Conservation (phyloP, 2,329 filamentous ascomycete genomes). For the Penicillium griseofulvum region DNA sequence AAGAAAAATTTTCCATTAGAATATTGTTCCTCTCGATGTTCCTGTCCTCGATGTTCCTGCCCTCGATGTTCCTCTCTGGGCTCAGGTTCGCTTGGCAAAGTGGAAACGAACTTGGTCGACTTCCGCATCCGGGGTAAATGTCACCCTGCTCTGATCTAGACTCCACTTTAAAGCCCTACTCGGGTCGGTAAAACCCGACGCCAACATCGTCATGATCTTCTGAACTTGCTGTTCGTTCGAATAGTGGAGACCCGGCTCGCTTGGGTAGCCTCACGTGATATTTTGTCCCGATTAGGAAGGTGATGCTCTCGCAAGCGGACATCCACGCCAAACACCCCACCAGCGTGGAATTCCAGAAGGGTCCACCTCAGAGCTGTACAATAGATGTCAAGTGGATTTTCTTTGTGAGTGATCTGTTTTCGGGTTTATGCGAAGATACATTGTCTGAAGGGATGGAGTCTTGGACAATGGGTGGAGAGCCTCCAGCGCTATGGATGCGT, state of each 20-base stretch:
- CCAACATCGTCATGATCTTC: not conserved
- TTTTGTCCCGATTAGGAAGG: conserved; percentile 11
- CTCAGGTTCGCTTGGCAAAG: conserved; percentile 2
- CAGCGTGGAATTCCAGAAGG: conserved; percentile 9
- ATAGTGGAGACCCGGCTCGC: not conserved
- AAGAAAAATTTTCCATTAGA: conserved; percentile 4
- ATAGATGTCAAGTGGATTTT: not conserved
- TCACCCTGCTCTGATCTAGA: conserved; percentile 12
- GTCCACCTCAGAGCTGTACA: not conserved
- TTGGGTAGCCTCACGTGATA: conserved; percentile 9
- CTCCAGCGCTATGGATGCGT: not conserved
- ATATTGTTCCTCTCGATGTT: conserved; percentile 14
- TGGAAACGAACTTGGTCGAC: conserved; percentile 4
- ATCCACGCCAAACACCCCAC: not conserved
- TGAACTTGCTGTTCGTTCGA: not conserved
- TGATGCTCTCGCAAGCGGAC: conserved; percentile 13
- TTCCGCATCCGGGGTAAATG: conserved; percentile 27
- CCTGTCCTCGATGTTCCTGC: conserved; percentile 13
- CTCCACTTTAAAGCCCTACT: not conserved
- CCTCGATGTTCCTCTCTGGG: conserved; percentile 13
- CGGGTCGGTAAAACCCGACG: not conserved
- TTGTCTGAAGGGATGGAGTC: not conserved
- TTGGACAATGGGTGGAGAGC: conserved; percentile 1
- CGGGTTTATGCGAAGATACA: not conserved
- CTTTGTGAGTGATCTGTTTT: not conserved